Evolutionary conservation across 2,329 filamentous ascomycete species (phyloP).

Genomic region (Epichloe hybrida): DNA sequence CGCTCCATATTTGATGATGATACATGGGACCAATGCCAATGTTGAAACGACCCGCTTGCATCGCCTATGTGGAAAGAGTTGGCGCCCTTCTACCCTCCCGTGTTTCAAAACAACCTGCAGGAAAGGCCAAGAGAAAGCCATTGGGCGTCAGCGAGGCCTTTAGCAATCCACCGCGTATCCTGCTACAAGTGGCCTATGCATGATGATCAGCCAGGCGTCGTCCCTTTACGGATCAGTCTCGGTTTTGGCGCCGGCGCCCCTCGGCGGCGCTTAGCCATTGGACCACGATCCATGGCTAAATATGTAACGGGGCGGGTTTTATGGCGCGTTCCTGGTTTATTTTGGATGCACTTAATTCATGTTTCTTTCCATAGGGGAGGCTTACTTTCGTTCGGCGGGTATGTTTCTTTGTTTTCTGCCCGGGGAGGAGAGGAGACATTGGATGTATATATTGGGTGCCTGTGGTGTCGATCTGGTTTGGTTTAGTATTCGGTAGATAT

Average conservation of each 20-base stretch:
- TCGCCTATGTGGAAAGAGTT: too few species aligned
- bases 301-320: constrained; percentile 1
- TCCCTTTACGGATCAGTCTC: neutral
- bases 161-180: neutral
- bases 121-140: too few species aligned
- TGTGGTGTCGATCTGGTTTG: too few species aligned
- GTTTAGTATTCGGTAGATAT: too few species aligned
- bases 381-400: neutral
- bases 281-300: neutral
- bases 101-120: too few species aligned
- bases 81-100: too few species aligned
- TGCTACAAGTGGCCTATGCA: neutral
- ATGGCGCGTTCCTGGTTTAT: neutral
- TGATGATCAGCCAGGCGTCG: neutral
- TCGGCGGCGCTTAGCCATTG: neutral
- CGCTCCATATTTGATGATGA: too few species aligned
- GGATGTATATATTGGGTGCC: too few species aligned
- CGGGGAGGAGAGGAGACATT: too few species aligned
- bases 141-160: neutral
- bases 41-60: too few species aligned
- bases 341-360: neutral
- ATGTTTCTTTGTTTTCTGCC: too few species aligned
- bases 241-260: neutral
- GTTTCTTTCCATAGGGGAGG: neutral
- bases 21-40: too few species aligned